Evolutionary conservation across 176 grass and related monocot genomes (phyloP).

Genomic region (Aegilops sharonensis): DNA sequence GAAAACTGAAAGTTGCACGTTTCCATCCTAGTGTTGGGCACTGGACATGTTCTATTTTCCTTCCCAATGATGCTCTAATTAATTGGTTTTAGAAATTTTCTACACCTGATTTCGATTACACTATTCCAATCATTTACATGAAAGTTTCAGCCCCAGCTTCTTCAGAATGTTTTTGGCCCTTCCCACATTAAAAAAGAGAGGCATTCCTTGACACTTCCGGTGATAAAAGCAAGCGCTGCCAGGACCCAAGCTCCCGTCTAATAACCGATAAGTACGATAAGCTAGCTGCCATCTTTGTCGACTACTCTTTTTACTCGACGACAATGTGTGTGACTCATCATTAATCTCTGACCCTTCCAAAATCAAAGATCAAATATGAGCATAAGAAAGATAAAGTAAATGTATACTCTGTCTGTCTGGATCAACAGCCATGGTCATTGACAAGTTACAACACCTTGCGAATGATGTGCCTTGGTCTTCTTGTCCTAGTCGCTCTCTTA

Average conservation of each 20-base stretch:
- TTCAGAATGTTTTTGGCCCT: not conserved
- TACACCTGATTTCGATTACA: not conserved
- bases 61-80: no score
- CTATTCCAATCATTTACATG: not conserved
- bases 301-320: no score
- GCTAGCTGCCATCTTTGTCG: no score
- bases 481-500: not conserved
- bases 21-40: not conserved
- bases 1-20: not conserved
- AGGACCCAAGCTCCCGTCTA: no score
- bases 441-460: not conserved
- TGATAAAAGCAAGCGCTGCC: not conserved
- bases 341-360: not conserved
- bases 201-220: not conserved
- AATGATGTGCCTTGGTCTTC: not conserved
- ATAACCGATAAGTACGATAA: not conserved
- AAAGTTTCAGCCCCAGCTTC: not conserved
- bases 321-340: no score
- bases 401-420: no score
- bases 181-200: not conserved
- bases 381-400: not conserved
- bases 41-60: no score
- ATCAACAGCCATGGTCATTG: not conserved
- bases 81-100: not conserved
- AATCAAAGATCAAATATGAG: not conserved